Conservation (phyloP, 768 basidiomycete species). For the Lanmaoa pseudosensibilis region DNA sequence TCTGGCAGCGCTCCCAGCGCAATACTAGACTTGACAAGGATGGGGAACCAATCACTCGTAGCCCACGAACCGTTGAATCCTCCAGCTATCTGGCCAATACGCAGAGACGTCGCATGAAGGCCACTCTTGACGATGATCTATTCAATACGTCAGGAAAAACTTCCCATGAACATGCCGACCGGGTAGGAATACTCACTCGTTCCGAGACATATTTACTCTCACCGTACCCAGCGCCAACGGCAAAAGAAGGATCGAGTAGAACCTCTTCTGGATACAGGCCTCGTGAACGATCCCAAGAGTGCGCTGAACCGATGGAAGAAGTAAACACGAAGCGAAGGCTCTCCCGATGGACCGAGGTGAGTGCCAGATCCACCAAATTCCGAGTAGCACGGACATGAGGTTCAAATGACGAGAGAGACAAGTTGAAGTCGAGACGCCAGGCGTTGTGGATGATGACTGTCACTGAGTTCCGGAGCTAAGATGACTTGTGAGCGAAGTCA, state of each 20-base stretch:
- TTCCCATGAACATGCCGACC: background rate
- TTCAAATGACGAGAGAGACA: slow-evolving; percentile 39
- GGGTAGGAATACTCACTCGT: slow-evolving; percentile 19
- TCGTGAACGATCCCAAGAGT: slow-evolving; percentile 24
- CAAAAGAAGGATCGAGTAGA: slow-evolving; percentile 24
- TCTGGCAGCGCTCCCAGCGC: slow-evolving; percentile 28
- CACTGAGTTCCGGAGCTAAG: slow-evolving; percentile 25
- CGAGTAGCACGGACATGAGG: slow-evolving; percentile 34
- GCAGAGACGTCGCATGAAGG: slow-evolving; percentile 26
- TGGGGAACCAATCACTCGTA: slow-evolving; percentile 37
- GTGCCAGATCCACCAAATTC: slow-evolving; percentile 32
- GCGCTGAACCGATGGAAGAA: slow-evolving; percentile 23
- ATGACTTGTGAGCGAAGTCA: background rate
- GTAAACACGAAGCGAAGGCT: slow-evolving; percentile 26
- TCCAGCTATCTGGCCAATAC: slow-evolving; percentile 37
- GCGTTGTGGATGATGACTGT: slow-evolving; percentile 39
- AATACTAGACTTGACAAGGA: slow-evolving; percentile 33
- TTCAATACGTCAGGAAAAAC: background rate
- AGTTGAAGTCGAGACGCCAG: slow-evolving; percentile 44
- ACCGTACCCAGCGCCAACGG: slow-evolving; percentile 37
- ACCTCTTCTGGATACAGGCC: slow-evolving; percentile 41
- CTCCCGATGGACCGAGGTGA: background rate
- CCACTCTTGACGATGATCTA: slow-evolving; percentile 30
- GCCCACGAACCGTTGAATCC: slow-evolving; percentile 36
- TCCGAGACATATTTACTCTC: slow-evolving; percentile 41